Conservation (phyloP, 208 protist species). For the Histomonas meleagridis region DNA sequence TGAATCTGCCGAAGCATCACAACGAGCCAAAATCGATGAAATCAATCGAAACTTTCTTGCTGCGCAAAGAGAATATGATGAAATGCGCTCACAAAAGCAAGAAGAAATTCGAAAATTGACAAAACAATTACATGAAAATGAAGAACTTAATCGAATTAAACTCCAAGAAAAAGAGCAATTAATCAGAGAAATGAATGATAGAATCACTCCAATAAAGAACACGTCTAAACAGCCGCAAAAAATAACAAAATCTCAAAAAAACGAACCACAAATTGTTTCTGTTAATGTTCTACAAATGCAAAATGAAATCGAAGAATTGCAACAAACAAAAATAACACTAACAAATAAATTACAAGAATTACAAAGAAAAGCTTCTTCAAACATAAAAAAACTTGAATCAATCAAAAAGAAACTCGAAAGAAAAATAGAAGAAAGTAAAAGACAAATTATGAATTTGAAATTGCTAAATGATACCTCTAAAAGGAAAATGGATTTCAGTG, state of each 20-base stretch:
- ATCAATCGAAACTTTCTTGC: neutral
- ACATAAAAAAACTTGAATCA: neutral
- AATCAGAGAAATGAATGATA: slow-evolving; percentile 23
- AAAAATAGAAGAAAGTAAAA: slow-evolving; percentile 22
- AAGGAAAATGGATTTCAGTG: no score
- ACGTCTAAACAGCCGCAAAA: neutral
- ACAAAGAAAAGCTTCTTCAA: neutral
- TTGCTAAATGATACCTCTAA: neutral
- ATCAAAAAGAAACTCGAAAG: neutral
- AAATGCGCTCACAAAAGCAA: neutral
- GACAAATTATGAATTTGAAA: neutral
- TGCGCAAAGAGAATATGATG: slow-evolving; percentile 16
- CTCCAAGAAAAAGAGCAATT: slow-evolving; percentile 7
- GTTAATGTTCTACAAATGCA: neutral
- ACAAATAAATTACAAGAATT: neutral
- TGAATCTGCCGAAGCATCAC: neutral
- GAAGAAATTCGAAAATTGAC: neutral
- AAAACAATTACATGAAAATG: slow-evolving; percentile 23
- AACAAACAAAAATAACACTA: neutral
- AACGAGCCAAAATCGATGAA: slow-evolving; percentile 2
- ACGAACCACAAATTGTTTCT: neutral
- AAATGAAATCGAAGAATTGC: neutral
- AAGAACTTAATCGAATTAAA: neutral
- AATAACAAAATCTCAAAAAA: neutral
- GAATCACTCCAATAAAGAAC: neutral